phyloP scores from a whole-genome alignment of 2,329 filamentous ascomycete genomes.

The Aspergillus terreus region DNA sequence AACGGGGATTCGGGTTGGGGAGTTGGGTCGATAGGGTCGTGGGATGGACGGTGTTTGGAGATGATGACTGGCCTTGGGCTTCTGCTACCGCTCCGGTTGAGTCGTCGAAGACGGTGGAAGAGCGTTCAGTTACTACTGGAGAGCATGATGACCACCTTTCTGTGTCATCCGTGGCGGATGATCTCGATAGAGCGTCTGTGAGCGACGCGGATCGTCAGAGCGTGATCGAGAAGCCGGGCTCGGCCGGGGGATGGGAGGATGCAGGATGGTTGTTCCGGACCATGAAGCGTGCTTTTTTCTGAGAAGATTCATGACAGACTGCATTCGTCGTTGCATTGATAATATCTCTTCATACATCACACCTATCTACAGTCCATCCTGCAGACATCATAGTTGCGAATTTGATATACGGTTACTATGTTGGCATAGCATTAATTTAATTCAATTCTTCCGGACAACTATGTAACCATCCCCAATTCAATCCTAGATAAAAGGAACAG shows the following conservation, averaged over 20 bases:
- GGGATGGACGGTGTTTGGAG: constrained; percentile 55
- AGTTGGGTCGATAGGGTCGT: constrained; percentile 56
- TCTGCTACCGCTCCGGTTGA: constrained; percentile 2
- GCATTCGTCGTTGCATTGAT: not conserved
- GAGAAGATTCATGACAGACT: constrained; percentile 3
- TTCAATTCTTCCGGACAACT: too few species aligned
- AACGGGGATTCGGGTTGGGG: constrained; percentile 54
- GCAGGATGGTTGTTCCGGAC: constrained; percentile 56
- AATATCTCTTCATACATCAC: not conserved
- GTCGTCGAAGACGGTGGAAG: not conserved
- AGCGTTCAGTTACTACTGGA: not conserved
- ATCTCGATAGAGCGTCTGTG: constrained; percentile 19
- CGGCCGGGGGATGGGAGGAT: constrained; percentile 53
- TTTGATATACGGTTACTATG: too few species aligned
- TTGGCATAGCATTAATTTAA: too few species aligned
- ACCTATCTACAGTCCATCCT: too few species aligned
- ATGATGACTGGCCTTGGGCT: constrained; percentile 42
- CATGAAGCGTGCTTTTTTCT: constrained; percentile 38
- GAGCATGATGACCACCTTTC: constrained; percentile 6
- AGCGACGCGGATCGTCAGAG: constrained; percentile 25
- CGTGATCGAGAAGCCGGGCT: constrained; percentile 32
- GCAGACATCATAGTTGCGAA: too few species aligned
- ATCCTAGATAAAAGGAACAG: too few species aligned
- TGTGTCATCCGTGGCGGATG: constrained; percentile 16
- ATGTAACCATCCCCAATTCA: too few species aligned